phyloP scores from a whole-genome alignment of 495 filamentous ascomycete species.

The Talaromyces thailandensis region DNA sequence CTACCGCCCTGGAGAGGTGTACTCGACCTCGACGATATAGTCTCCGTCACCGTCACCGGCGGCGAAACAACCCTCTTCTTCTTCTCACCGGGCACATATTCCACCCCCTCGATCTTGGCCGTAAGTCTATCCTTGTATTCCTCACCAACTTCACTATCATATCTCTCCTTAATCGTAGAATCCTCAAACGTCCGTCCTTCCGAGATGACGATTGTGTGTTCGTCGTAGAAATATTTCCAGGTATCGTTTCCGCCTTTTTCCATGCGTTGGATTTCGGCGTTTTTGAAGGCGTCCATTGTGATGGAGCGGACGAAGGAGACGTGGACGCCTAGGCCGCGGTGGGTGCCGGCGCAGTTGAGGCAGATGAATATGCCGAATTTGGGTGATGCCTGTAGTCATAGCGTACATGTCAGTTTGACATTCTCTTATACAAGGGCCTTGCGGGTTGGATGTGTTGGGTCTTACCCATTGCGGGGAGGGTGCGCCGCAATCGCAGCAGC shows the following conservation, averaged over 20 bases:
- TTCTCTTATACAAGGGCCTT: neutral
- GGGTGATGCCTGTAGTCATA: constrained; percentile 45
- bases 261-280: constrained; percentile 78
- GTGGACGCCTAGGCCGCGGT: constrained; percentile 91
- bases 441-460: neutral
- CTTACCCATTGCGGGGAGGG: constrained; percentile 87
- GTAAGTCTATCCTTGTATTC: constrained; percentile 91
- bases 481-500: constrained; percentile 88
- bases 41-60: neutral
- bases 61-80: constrained; percentile 16
- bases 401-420: neutral
- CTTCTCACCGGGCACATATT: constrained; percentile 63
- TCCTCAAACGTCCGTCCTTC: constrained; percentile 59
- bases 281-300: constrained; percentile 97
- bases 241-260: constrained; percentile 72
- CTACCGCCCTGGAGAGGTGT: constrained; percentile 7
- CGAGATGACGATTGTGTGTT: constrained; percentile 53
- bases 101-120: constrained; percentile 73
- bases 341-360: constrained; percentile 87
- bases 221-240: constrained; percentile 80
- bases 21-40: constrained; percentile 5
- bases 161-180: constrained; percentile 69
- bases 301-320: constrained; percentile 95
- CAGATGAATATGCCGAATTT: constrained; percentile 92
- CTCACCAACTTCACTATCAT: constrained; percentile 78